Evolutionary conservation across 768 basidiomycete genomes (phyloP), one percentile per base, ranked within the genome.

Genomic region (Tylopilus sp.): DNA sequence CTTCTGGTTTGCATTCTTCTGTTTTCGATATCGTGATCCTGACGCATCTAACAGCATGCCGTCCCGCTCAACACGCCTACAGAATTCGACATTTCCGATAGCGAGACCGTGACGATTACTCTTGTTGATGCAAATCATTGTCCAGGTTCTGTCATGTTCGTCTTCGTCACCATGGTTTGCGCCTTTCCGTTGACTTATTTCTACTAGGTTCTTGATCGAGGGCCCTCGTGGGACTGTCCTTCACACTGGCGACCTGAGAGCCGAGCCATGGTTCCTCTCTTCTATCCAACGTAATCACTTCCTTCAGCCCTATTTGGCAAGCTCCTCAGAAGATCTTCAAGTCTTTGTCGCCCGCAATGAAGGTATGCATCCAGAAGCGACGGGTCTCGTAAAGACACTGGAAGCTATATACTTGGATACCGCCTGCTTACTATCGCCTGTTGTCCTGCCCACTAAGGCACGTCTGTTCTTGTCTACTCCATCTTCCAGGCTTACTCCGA

Each of bases 121-220:
- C 76, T 89, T 11, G 69, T 97, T 9, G 90, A 95, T 62, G 95
- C 95, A 0, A 97, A 97, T 63, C 95, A 98, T 67, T 97, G 94
- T 65, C 95, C 92, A 12, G 95, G 95, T 0, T 87, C 93, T 0
- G 86, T 92, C 37, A 96, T 98, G 94, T 93, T 62, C 25, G 84
- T 71, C 26, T 19, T 19, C 12, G 2, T 11, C 4, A 31, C 16
- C 9, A 17, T 1, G 5, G 5, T 28, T 31, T 37, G 9, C 31
- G 0, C 7, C 25, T 24, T 30, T 7, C 30, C 10, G 10, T 31
- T 48, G 13, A 48, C 37, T 16, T 3, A 6, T 58, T 11, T 28
- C 13, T n/a, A 40, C 52, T 57, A 96, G 93, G 88, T 96, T 89
- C 63, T 78, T 94, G 17, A 81, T 96, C 40, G 86, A 92, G 67